These are phyloP conservation scores for Zygotorulaspora sp. DNA, from an alignment of 805 yeast genomes.

Conservation along the genomic window DNA sequence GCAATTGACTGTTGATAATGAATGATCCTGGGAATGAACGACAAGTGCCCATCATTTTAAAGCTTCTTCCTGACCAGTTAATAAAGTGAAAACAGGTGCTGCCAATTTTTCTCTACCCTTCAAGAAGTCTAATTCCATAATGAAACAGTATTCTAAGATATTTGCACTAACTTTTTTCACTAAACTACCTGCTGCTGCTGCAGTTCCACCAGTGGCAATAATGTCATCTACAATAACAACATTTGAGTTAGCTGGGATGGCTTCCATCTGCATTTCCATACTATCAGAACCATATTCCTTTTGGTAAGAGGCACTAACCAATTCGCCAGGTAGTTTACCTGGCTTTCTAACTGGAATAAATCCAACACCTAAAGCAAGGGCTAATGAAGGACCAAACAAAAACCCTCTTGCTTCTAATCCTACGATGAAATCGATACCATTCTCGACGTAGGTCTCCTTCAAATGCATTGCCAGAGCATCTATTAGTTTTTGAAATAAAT, in stretches of 20 bases:
- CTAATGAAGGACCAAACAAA: conserved; percentile 92
- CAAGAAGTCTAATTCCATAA: conserved; percentile 91
- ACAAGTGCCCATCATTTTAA: conserved; percentile 26
- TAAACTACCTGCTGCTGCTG: conserved; percentile 87
- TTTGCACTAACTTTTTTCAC: conserved; percentile 63
- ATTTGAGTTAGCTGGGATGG: conserved; percentile 73
- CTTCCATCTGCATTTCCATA: conserved; percentile 81
- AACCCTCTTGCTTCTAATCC: conserved; percentile 98
- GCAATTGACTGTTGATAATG: no score
- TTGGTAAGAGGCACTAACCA: conserved; percentile 62
- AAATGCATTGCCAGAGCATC: conserved; percentile 76
- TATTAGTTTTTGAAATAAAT: conserved; percentile 71
- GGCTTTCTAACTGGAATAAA: conserved; percentile 94
- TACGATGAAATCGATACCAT: conserved; percentile 78
- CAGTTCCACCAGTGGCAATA: conserved; percentile 97
- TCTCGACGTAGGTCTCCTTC: conserved; percentile 47
- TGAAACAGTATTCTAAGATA: conserved; percentile 76
- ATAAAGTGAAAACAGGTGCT: conserved; percentile 84
- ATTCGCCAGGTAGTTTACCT: conserved; percentile 91
- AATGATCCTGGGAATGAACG: no score
- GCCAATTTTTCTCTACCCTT: conserved; percentile 85
- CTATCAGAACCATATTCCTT: conserved; percentile 93
- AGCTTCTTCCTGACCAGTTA: conserved; percentile 71
- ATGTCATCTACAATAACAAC: conserved; percentile 92
- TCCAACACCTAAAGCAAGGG: conserved; percentile 81